Conservation (phyloP, 768 basidiomycete genomes). For the Cystofilobasidium capitatum region DNA sequence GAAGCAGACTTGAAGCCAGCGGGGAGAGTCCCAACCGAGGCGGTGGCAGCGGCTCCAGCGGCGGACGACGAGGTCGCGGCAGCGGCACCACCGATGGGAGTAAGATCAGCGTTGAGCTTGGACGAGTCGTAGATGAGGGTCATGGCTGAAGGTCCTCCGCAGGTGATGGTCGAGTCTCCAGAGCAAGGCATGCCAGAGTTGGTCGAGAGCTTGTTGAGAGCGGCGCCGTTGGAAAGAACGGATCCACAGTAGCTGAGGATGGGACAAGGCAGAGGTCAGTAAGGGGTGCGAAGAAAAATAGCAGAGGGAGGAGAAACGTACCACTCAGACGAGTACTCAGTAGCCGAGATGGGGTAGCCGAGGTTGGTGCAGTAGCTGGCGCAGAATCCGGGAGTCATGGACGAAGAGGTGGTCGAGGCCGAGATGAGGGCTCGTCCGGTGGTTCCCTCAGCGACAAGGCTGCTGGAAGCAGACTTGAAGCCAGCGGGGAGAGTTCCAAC, state of each 20-base stretch:
- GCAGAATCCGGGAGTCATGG: constrained; percentile 32
- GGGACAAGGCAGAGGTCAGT: background rate
- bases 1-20: constrained; percentile 6
- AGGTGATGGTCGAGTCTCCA: constrained; percentile 8
- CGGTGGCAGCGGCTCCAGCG: constrained; percentile 11
- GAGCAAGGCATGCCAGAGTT: background rate
- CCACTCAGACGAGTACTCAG: constrained; percentile 29
- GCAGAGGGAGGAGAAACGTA: background rate
- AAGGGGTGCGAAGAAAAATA: background rate
- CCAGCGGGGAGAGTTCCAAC: background rate
- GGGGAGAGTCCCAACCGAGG: background rate
- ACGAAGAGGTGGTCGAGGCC: constrained; percentile 24
- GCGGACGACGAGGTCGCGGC: background rate
- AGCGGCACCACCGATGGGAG: no score
- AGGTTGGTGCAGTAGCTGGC: constrained; percentile 28
- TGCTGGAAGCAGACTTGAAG: constrained; percentile 4
- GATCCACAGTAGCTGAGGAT: background rate
- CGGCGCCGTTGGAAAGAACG: background rate
- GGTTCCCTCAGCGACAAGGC: constrained; percentile 4
- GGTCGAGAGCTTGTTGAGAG: no score
- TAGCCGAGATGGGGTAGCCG: constrained; percentile 29
- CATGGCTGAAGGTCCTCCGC: constrained; percentile 2
- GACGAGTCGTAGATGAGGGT: constrained; percentile 11
- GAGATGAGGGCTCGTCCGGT: constrained; percentile 30
- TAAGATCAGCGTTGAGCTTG: no score